Conservation (phyloP, 179 eudicot genomes). For the Gypsophila paniculata region DNA sequence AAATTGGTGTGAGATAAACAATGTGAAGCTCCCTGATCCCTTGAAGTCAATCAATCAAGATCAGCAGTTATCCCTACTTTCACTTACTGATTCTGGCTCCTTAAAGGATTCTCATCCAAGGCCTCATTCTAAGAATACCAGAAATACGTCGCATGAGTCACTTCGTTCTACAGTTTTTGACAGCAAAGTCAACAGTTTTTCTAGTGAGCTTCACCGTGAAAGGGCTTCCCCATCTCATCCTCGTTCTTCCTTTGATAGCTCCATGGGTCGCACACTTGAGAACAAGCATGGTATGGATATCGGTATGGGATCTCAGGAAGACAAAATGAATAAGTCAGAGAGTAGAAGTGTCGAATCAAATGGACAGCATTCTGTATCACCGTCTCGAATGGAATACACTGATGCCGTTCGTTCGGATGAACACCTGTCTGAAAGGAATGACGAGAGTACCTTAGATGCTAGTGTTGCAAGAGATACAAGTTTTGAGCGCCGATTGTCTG, state of each 20-base stretch:
- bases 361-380: slow-evolving; percentile 39
- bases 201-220: slow-evolving; percentile 34
- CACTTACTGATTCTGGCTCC: slow-evolving; percentile 35
- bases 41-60: slow-evolving; percentile 48
- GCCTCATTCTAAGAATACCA: slow-evolving; percentile 46
- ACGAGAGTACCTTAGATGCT: slow-evolving; percentile 46
- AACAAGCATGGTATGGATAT: slow-evolving; percentile 32
- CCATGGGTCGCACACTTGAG: slow-evolving; percentile 22
- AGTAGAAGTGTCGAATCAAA: slow-evolving; percentile 41
- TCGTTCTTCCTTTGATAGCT: slow-evolving; percentile 34
- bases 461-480: slow-evolving; percentile 36
- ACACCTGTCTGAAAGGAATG: slow-evolving; percentile 37
- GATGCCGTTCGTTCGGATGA: slow-evolving; percentile 35
- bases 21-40: slow-evolving; percentile 84
- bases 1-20: slow-evolving; percentile 63
- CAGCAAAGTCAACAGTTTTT: slow-evolving; percentile 23
- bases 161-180: slow-evolving; percentile 28
- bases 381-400: slow-evolving; percentile 40
- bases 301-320: slow-evolving; percentile 35
- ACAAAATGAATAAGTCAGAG: slow-evolving; percentile 33
- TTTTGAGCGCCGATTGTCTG: slow-evolving; percentile 42
- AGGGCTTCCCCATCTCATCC: slow-evolving; percentile 39
- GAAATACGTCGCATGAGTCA: slow-evolving; percentile 43
- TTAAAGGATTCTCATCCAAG: slow-evolving; percentile 28
- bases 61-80: slow-evolving; percentile 38